Conservation (phyloP, 106 monocot species). For the Acorus gramineus region DNA sequence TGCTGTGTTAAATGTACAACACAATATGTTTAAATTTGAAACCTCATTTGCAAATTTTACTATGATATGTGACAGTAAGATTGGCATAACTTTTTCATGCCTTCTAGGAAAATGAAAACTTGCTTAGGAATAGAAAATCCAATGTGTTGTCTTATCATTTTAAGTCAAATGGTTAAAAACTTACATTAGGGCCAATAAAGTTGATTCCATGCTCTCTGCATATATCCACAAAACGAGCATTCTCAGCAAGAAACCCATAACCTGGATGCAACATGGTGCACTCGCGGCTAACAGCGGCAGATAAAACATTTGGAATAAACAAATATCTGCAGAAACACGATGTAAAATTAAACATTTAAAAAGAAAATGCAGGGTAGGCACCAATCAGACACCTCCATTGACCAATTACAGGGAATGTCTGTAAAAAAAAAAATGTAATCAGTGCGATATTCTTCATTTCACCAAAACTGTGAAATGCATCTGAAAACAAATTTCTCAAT, state of each 20-base stretch:
- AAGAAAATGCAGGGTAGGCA: background rate
- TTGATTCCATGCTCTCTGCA: slow-evolving; percentile 90
- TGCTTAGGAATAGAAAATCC: background rate
- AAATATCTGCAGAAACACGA: slow-evolving; percentile 47
- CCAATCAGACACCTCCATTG: too few species aligned
- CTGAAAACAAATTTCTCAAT: too few species aligned
- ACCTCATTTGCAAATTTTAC: too few species aligned
- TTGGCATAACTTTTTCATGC: too few species aligned
- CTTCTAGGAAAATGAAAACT: too few species aligned
- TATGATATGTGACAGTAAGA: too few species aligned
- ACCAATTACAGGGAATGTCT: too few species aligned
- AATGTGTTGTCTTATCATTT: background rate
- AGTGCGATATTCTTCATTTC: too few species aligned
- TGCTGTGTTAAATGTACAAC: too few species aligned
- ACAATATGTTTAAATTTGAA: too few species aligned
- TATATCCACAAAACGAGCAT: slow-evolving; percentile 88
- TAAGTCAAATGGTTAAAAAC: background rate
- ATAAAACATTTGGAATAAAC: slow-evolving; percentile 69
- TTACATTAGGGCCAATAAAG: slow-evolving; percentile 94
- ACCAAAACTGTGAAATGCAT: too few species aligned
- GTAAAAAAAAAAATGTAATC: too few species aligned
- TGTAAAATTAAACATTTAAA: background rate
- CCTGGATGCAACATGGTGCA: slow-evolving; percentile 98
- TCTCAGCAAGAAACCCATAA: slow-evolving; percentile 90
- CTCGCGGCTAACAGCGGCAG: slow-evolving; percentile 75